These are phyloP conservation scores for Parastagonospora nodorum DNA, from an alignment of 2,329 filamentous ascomycete genomes.

Conservation along the genomic window DNA sequence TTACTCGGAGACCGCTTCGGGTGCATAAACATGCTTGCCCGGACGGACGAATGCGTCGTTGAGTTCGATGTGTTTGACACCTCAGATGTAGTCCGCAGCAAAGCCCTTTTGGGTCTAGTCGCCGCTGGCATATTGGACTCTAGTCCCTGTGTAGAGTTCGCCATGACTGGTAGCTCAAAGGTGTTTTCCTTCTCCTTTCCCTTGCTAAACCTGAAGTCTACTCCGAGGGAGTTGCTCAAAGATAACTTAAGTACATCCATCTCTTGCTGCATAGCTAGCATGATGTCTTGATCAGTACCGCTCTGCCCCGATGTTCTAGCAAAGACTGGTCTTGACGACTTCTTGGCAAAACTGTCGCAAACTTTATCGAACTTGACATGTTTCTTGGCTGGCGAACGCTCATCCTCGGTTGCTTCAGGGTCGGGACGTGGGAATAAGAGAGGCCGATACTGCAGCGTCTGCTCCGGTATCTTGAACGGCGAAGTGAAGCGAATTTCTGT, in stretches of 20 bases:
- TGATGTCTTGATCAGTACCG: neutral
- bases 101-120: too few relatives aligned
- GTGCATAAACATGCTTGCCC: too few relatives aligned
- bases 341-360: neutral
- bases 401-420: neutral
- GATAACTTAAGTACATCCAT: neutral
- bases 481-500: neutral
- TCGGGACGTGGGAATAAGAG: neutral
- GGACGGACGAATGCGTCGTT: neutral
- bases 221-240: neutral
- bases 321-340: neutral
- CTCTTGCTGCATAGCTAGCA: conserved; percentile 1
- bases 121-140: neutral
- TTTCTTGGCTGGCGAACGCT: neutral
- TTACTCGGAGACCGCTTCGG: too few relatives aligned
- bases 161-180: neutral
- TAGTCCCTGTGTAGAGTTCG: neutral
- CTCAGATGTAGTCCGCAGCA: neutral
- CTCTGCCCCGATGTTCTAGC: neutral
- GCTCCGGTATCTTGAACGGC: neutral
- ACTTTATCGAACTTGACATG: neutral
- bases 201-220: neutral
- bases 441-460: neutral
- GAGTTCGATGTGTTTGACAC: neutral
- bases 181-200: neutral